Evolutionary conservation across 495 filamentous ascomycete genomes (phyloP), one percentile per base, ranked within the genome.

Genomic region (Trichoderma asperelloides): DNA sequence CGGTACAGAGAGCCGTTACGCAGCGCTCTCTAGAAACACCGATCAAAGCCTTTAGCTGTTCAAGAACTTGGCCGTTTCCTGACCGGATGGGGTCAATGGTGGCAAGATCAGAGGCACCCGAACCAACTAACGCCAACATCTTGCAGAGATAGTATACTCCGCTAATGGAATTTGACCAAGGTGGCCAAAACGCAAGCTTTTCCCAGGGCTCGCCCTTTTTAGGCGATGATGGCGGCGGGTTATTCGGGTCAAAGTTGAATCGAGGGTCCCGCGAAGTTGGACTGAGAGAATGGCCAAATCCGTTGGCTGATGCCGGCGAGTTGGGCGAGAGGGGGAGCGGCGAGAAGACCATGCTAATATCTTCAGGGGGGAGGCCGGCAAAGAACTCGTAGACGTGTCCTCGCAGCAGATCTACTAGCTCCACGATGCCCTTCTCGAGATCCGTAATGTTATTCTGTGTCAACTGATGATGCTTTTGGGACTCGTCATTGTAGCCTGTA

Each of bases 151-250:
- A 97, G 74, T 96, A 85, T 8, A 92, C 88, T 11, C 89, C 93
- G 69, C 92, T 91, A 18, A 98, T 76, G 0, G 93, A 92, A 72
- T 97, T 98, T 6, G 92, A 89, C 71, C 89, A 88, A 0, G 95
- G 95, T 2, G 96, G 92, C 91, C 96, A 97, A 77, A 98, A 98
- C 0, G 95, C 94, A 78, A 89, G 97, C 60, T 90, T 93, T 76
- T 98, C 96, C 91, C 93, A 93, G 6, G 88, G 70, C 71, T 96
- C 91, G 40, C 91, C 93, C 41, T 82, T 81, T 69, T 80, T 88
- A 1, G 91, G 90, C 0, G 87, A 90, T 1, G 87, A 86, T n/a
- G 91, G 88, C 7, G 91, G 91, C 2, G 88, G 77, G 66, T 92
- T 91, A 68, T 85, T 89, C 0, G 86, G 80, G 73, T 94, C 90